A percentile compares a stretch with the other conserved stretches of the same genome.
These are phyloP conservation scores for Trichoderma brevicompactum DNA, from an alignment of 2,329 filamentous ascomycete species.

Conservation along the genomic window DNA sequence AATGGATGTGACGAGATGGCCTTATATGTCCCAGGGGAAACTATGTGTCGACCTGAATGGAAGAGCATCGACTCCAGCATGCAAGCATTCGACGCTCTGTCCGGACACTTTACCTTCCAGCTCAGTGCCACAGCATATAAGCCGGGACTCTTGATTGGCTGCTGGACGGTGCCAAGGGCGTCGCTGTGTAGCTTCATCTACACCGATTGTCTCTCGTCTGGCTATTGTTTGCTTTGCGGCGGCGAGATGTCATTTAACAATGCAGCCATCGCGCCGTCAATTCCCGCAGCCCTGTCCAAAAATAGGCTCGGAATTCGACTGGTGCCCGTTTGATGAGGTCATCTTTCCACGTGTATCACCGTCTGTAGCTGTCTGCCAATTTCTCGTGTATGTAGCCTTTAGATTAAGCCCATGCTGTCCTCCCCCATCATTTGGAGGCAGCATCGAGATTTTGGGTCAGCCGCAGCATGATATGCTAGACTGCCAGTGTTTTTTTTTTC, in stretches of 20 bases:
- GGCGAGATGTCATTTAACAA: neutral
- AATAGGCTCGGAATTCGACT: constrained; percentile 16
- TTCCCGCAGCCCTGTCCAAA: constrained; percentile 18
- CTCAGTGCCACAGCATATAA: constrained; percentile 16
- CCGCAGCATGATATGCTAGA: neutral
- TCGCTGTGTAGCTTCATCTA: constrained; percentile 17
- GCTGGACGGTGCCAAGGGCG: neutral
- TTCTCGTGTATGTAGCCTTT: constrained; percentile 18
- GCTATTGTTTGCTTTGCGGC: constrained; percentile 12
- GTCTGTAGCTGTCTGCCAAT: neutral
- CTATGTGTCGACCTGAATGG: neutral
- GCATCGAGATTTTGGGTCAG: neutral
- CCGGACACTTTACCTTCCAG: constrained; percentile 4
- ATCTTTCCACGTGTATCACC: constrained; percentile 6
- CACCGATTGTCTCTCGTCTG: constrained; percentile 9
- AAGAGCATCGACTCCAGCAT: neutral
- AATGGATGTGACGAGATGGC: neutral
- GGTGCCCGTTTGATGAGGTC: constrained; percentile 10
- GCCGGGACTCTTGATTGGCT: constrained; percentile 13
- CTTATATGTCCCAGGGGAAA: constrained; percentile 10
- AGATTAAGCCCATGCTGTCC: constrained; percentile 8
- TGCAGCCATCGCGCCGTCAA: neutral
- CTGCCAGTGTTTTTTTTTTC: neutral
- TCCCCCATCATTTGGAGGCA: neutral
- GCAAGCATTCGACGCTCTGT: constrained; percentile 1